Evolutionary conservation across 1,139 yeast genomes (phyloP), one percentile per base, ranked within the genome.

Genomic region (Candida sp.): DNA sequence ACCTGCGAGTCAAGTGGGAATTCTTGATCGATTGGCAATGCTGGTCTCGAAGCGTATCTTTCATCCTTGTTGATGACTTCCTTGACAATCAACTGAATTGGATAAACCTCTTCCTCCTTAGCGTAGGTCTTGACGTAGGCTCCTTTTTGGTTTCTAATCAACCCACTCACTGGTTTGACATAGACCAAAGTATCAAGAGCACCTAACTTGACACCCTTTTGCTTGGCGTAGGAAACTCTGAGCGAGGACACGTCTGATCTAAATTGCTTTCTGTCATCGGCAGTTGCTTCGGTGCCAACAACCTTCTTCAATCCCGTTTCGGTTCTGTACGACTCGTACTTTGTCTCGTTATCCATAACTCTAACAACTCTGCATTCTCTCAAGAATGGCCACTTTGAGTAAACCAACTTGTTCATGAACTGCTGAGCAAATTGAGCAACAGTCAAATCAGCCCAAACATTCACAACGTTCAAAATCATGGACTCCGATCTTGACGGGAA

Each of bases 371-470:
- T 84, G 25, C 93, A 89, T 68, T 94, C 98, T 57, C 86, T 81
- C 58, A 94, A 75, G 65, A 85, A 91, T 28, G 99, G 99, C 96
- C 97, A 94, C 59, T 86, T 85, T 17, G 90, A 82, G 65, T 86
- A 92, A 7, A 89, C 88, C 49, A 83, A 69, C 53, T 83, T 78
- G 49, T 84, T 85, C 49, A 87, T 63, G 53, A 79, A 81, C 58
- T 84, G 51, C 52, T 82, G 80, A 27, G 92, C 86, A 58, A 90
- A 78, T 51, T 79, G 88, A 43, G 78, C 78, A 48, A 79, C 81
- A 0, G 83, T 63, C 46, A 75, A 61, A 33, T 77, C 81, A 30
- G 65, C 66, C 75, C 81, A 79, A 32, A 70, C 68, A 62, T 89
- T 83, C 38, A 78, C 75, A 40, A 93, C 63, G 2, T 80, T 73